Conservation (phyloP, 805 yeast species). For the Wickerhamomyces queroliae region DNA sequence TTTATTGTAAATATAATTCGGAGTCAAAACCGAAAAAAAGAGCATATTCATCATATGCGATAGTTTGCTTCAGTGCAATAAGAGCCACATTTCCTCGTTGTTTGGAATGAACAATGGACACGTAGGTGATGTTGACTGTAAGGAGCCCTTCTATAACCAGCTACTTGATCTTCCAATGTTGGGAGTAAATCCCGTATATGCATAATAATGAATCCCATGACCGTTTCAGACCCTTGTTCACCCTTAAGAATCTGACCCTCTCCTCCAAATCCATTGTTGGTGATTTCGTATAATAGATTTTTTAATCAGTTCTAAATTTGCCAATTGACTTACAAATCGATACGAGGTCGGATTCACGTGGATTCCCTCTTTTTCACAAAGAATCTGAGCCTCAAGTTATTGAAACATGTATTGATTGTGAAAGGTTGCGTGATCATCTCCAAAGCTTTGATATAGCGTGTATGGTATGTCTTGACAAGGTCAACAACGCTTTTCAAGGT, state of each 20-base stretch:
- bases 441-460: constrained; percentile 10
- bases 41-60: neutral
- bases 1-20: neutral
- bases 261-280: neutral
- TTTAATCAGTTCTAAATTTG: constrained; percentile 6
- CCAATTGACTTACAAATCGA: constrained; percentile 9
- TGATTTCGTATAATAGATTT: constrained; percentile 4
- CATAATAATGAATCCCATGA: neutral
- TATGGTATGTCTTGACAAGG: constrained; percentile 11
- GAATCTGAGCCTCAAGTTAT: constrained; percentile 18
- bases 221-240: neutral
- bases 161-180: neutral
- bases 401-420: constrained; percentile 10
- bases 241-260: neutral
- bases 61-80: constrained; percentile 8
- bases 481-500: constrained; percentile 12
- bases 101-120: constrained; percentile 3
- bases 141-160: neutral
- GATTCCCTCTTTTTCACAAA: constrained; percentile 7
- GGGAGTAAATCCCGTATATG: neutral
- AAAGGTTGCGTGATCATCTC: neutral
- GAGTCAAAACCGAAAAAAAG: neutral
- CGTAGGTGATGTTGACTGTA: constrained; percentile 1
- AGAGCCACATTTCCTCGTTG: neutral
- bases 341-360: constrained; percentile 2